Evolutionary conservation across 208 protist genomes (phyloP).

Genomic region (Acanthamoeba royreba): DNA sequence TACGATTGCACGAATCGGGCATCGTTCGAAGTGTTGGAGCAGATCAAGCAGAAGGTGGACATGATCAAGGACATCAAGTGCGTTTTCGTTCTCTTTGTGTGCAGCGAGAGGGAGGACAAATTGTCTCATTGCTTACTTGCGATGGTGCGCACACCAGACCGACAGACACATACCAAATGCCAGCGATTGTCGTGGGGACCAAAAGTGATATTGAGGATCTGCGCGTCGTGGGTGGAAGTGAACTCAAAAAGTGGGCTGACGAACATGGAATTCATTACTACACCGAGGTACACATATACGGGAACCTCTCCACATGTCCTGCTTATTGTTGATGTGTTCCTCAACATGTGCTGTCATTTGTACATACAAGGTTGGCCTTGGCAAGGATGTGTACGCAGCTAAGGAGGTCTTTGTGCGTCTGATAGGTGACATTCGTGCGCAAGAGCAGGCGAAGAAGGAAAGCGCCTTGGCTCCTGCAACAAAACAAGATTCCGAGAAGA

Average conservation of each 20-base stretch:
- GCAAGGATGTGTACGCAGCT: background rate
- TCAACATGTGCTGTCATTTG: too few relatives aligned
- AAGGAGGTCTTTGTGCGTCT: background rate
- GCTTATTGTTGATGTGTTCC: too few relatives aligned
- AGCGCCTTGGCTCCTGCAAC: background rate
- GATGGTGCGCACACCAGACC: too few relatives aligned
- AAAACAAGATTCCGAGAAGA: background rate
- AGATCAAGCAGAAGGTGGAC: background rate
- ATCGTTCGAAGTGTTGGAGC: background rate
- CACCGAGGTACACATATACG: background rate
- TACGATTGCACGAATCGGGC: background rate
- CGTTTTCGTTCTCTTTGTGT: background rate
- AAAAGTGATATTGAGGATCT: background rate
- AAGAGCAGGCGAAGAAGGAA: slow-evolving; percentile 7
- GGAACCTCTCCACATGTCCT: background rate
- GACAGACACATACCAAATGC: background rate
- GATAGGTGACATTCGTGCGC: background rate
- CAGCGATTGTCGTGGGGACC: background rate
- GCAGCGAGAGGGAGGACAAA: too few relatives aligned
- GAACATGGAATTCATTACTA: background rate
- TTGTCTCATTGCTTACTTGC: too few relatives aligned
- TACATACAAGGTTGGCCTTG: background rate
- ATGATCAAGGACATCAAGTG: background rate
- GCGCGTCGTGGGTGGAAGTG: background rate
- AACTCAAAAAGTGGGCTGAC: background rate